Base-by-base conservation (phyloP, 495 filamentous ascomycete genomes). In the Aspergillus indologenus region DNA sequence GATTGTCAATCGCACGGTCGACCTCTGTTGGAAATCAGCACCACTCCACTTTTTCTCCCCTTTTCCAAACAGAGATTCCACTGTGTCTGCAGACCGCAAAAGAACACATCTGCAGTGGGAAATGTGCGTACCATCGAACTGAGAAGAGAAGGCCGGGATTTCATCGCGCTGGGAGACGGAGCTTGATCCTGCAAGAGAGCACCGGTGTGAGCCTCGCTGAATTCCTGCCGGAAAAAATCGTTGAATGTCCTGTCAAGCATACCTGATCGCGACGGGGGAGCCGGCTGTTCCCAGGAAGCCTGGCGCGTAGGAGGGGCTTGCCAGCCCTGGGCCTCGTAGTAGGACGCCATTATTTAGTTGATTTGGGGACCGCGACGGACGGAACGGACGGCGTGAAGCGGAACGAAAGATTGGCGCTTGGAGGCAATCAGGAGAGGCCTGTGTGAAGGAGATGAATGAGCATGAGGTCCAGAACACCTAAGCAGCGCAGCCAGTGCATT, bases 1-100 rank as follows among this genome's bases (percentile, higher is more conserved):
- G 83, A 72, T 98, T 98, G 67, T 98, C 94, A 67, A 92, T 81
- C 62, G 94, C 94, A 63, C 94, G 88, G 54, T 98, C 93, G 67
- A 98, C 90, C 87, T 98, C 94, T 97, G 66, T n/a, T 63, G 34
- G 45, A 54, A 61, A 65, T 76, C 49, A 75, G 68, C 57, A 54
- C 64, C 55, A 45, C 44, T 23, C 63, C 61, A 59, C 59, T 42
- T 26, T 44, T n/a, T 43, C n/a, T 56, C 20, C n/a, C 46, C 17
- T 29, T 29, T 29, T 29, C 31, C 43, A 23, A 47, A 40, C 29
- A 24, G 23, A 29, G 49, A 1, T 52, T 52, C 17, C 22, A 40
- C 34, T 4, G 7, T 40, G 34, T 11, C 34, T 40, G 34, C 34
- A 40, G 34, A 40, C 7, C 34, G 34, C 34, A 40, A 11, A 15